These are phyloP conservation scores for Raphanus raphanistrum DNA, from an alignment of 345 rosid species.

Conservation along the genomic window DNA sequence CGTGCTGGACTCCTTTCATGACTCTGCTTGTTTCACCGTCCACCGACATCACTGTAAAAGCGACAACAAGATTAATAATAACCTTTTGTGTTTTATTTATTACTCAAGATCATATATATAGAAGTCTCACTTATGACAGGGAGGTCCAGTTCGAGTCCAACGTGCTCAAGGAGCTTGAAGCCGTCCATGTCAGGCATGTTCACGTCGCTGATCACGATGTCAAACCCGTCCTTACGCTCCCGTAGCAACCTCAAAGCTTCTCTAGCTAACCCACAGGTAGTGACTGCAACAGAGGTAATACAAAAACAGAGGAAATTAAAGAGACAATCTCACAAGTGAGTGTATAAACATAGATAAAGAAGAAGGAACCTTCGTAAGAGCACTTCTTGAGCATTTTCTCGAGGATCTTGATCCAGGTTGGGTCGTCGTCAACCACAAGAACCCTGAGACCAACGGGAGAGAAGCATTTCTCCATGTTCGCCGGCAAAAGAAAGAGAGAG, in stretches of 20 bases:
- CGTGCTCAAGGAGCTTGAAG: slow-evolving; percentile 89
- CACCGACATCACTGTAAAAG: slow-evolving; percentile 84
- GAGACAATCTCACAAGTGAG: background rate
- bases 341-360: background rate
- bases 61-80: slow-evolving; percentile 3
- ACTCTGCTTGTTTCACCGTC: slow-evolving; percentile 93
- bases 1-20: slow-evolving; percentile 95
- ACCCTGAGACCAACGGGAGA: slow-evolving; percentile 90
- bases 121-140: slow-evolving; percentile 82
- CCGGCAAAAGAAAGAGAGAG: slow-evolving; percentile 19
- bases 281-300: slow-evolving; percentile 47
- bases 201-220: slow-evolving; percentile 91
- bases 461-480: slow-evolving; percentile 64
- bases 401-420: slow-evolving; percentile 93
- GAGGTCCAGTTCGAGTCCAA: slow-evolving; percentile 96
- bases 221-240: slow-evolving; percentile 82
- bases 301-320: background rate
- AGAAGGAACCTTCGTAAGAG: slow-evolving; percentile 67
- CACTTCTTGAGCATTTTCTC: slow-evolving; percentile 99
- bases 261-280: slow-evolving; percentile 86
- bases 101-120: background rate
- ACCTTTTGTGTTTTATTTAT: background rate
- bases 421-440: slow-evolving; percentile 95
- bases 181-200: slow-evolving; percentile 99
- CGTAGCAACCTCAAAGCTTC: slow-evolving; percentile 79